Evolutionary conservation across 2,329 filamentous ascomycete genomes (phyloP), one percentile per base, ranked within the genome.

Genomic region (Scytalidium lignicola): DNA sequence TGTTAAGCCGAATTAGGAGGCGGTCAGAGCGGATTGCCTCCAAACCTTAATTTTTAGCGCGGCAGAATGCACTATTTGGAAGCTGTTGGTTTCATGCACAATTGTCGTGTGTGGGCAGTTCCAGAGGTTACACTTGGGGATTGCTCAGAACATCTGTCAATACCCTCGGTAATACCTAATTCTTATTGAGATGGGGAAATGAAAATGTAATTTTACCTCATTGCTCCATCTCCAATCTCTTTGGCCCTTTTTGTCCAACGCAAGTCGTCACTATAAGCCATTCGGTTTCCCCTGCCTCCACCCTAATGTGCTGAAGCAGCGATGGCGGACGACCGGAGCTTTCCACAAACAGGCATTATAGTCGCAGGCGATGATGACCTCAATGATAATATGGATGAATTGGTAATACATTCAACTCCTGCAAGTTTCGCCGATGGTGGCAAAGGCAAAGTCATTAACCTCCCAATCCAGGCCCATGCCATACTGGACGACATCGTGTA

Each of bases 401-500:
- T 83, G 71, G 80, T 84, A 74, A 73, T 58, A 12, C 40, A 48
- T 49, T 50, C 44, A 12, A 40, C 23, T 48, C 21, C 32, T 56
- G 43, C 51, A 48, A 47, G 49, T 47, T 43, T 46, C 43, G 49
- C 47, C 32, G 32, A n/a, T 13, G n/a, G 32, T 17, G 43, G 29
- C 46, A 53, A 53, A 41, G 52, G 47, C 46, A 48, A 9, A 46
- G 15, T 20, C 41, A 26, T 37, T 47, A 46, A 48, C 56, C 45
- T 22, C 43, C 48, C 40, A 43, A 43, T 20, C 17, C 57, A 85
- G 82, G 74, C 82, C 55, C 76, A 82, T 63, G 71, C 78, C 19
- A 79, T 92, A 52, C 76, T 92, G 61, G 85, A 90, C 61, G 86
- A 91, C 62, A 70, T 85, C 49, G 72, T 92, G 53, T 83, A 86